These are phyloP conservation scores for Rosa persica DNA, from an alignment of 306 rosid genomes.

Conservation along the genomic window DNA sequence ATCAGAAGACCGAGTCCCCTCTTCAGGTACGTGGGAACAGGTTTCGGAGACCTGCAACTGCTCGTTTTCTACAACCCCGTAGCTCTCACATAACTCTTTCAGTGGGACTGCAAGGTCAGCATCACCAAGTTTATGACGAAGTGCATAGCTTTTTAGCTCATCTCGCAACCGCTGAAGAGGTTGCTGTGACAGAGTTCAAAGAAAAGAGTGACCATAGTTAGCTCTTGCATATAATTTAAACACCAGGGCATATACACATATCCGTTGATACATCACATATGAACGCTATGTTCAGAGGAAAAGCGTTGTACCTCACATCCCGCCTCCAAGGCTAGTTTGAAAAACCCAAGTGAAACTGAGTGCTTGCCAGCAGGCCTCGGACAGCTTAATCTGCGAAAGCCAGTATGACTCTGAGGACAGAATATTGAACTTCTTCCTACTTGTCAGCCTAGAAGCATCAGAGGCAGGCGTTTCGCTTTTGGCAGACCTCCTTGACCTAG, in stretches of 20 bases:
- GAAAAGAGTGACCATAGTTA: not conserved
- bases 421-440: constrained; percentile 51
- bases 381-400: constrained; percentile 80
- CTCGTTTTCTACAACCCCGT: constrained; percentile 43
- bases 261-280: not conserved
- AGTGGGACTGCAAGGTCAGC: constrained; percentile 48
- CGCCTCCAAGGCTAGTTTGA: constrained; percentile 81
- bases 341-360: constrained; percentile 78
- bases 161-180: constrained; percentile 66
- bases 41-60: constrained; percentile 64
- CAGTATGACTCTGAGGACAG: constrained; percentile 81
- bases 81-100: constrained; percentile 58
- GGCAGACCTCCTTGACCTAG: constrained; percentile 43
- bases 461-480: constrained; percentile 68
- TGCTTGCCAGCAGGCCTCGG: constrained; percentile 77
- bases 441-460: constrained; percentile 48
- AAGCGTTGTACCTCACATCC: constrained; percentile 77
- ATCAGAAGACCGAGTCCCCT: constrained; percentile 65
- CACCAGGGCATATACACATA: not conserved
- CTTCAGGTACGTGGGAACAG: constrained; percentile 60
- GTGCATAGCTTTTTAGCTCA: constrained; percentile 57
- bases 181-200: constrained; percentile 43
- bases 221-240: not conserved
- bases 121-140: constrained; percentile 34
- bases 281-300: not conserved